phyloP scores from a whole-genome alignment of 495 filamentous ascomycete genomes.

The Neurospora hispaniola region DNA sequence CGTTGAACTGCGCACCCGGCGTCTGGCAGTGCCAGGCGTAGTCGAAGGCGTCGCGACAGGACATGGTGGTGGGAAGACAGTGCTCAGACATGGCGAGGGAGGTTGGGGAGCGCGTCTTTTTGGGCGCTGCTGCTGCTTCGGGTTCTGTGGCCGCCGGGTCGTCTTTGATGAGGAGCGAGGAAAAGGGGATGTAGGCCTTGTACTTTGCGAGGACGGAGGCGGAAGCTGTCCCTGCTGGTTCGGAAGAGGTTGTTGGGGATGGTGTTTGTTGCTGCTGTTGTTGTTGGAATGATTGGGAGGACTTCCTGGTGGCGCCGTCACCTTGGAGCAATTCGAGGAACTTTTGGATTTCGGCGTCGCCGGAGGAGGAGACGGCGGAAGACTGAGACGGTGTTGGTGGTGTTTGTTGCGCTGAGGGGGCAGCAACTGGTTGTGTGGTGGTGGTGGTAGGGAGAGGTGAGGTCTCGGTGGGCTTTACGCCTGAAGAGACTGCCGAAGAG shows the following conservation, averaged over 20 bases:
- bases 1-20: conserved; percentile 71
- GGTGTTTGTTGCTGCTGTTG: neutral
- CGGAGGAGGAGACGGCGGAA: conserved; percentile 9
- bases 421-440: conserved; percentile 8
- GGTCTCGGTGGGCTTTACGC: conserved; percentile 11
- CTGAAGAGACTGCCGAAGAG: conserved; percentile 11
- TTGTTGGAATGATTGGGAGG: conserved; percentile 1
- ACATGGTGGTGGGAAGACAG: conserved; percentile 69
- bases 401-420: neutral
- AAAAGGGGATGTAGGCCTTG: neutral
- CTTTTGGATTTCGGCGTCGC: conserved; percentile 32
- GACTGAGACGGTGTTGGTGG: conserved; percentile 5
- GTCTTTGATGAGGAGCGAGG: conserved; percentile 9
- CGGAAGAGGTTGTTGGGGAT: neutral
- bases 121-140: neutral
- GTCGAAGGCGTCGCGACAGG: conserved; percentile 86
- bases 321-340: conserved; percentile 30
- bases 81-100: conserved; percentile 39
- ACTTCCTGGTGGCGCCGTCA: conserved; percentile 8
- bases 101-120: conserved; percentile 7
- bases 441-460: conserved; percentile 5
- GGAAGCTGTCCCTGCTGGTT: neutral
- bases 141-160: conserved; percentile 5
- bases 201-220: conserved; percentile 8
- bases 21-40: conserved; percentile 91